A percentile compares a stretch with the other conserved stretches of the same genome.
These are phyloP conservation scores for Coemansia aciculifera DNA, from an alignment of 192 early-diverging fungal genomes.

Conservation along the genomic window DNA sequence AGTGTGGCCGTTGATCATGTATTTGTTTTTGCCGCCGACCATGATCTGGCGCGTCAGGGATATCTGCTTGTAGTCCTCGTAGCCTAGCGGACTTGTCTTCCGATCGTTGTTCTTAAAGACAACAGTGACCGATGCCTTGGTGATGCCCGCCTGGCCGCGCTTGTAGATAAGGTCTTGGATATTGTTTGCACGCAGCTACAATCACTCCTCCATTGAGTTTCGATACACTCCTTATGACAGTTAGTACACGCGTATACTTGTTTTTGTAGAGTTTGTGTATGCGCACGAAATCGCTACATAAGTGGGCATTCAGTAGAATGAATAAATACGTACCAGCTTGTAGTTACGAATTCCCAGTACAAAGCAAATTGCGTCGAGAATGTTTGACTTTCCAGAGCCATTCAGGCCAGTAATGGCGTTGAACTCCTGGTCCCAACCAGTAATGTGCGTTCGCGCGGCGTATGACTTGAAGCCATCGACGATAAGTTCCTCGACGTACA, in stretches of 20 bases:
- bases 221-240: not conserved
- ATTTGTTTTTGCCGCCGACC: constrained; percentile 93
- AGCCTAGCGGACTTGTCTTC: constrained; percentile 83
- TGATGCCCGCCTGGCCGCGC: constrained; percentile 97
- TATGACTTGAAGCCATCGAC: constrained; percentile 99
- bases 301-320: not conserved
- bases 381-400: constrained; percentile 97
- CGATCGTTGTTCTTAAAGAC: constrained; percentile 92
- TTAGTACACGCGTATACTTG: constrained; percentile 3
- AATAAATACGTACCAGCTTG: constrained; percentile 65
- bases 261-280: not conserved
- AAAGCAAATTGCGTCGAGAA: constrained; percentile 98
- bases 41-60: constrained; percentile 93
- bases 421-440: constrained; percentile 97
- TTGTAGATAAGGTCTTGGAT: constrained; percentile 98
- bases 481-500: constrained; percentile 94
- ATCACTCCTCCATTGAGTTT: not conserved
- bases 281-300: not conserved
- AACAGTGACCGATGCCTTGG: constrained; percentile 95
- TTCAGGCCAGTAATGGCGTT: constrained; percentile 99
- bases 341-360: constrained; percentile 95
- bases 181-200: constrained; percentile 82
- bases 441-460: constrained; percentile 90
- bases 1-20: constrained; percentile 92
- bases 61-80: constrained; percentile 81